Base-by-base conservation (phyloP, 192 early-diverging fungal species). In the Paraglomus brasilianum region DNA sequence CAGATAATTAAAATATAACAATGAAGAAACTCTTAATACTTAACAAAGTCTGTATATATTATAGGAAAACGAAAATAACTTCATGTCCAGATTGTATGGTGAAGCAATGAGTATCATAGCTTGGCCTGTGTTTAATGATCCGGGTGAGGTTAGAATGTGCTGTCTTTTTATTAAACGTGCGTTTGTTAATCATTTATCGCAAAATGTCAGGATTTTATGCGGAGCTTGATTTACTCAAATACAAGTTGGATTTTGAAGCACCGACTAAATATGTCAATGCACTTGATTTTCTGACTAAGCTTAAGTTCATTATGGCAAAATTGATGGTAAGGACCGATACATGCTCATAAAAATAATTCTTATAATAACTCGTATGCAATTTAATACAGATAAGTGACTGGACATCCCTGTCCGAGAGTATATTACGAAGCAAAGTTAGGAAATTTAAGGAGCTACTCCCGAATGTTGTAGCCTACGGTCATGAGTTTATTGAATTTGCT, bases 111-210 rank as follows among this genome's bases (percentile, higher is more conserved):
- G 49, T 15, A 72, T 72, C 17, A 8, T 65, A 43, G 46, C 71
- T 21, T 72, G 70, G 70, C 70, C 70, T 52, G 30, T 72, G 3
- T 72, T 72, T 14, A 72, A 68, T 52, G 70, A 72, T 8, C 5
- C 60, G 15, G 15, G 11, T 14, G 30, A 30, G 30, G 1, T 30
- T 30, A 30, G 30, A 30, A 30, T 30, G 30, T 30, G n/a, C n/a
- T 30, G 30, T 30, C 30, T 30, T 30, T 30, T 30, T 30, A 30
- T 30, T 3, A 30, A 30, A 30, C 30, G 30, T 30, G 30, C 30
- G 30, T 30, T 30, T 30, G 30, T 30, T 30, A 30, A 30, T 30
- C 30, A 30, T 30, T 30, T 30, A 30, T 30, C n/a, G n/a, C 30
- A 1, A 30, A 30, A 30, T 30, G 30, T 30, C 3, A 30, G 30